These are phyloP conservation scores for Pharnaceum exiguum DNA, from an alignment of 148 eudicot genomes.

Conservation along the genomic window DNA sequence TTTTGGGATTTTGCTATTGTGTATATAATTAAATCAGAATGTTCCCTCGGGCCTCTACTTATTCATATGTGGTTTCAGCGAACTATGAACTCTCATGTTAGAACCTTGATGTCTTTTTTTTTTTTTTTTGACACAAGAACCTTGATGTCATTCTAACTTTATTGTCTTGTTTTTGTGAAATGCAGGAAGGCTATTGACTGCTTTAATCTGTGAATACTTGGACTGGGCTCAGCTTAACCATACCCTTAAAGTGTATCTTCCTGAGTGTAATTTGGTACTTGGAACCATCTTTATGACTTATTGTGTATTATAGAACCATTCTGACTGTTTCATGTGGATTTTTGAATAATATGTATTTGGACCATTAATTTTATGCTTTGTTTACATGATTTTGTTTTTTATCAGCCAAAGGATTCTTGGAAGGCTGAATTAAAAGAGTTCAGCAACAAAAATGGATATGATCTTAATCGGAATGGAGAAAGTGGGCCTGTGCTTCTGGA, in stretches of 20 bases:
- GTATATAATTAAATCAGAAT: too few relatives aligned
- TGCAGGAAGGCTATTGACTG: conserved; percentile 89
- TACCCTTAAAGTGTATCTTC: conserved; percentile 82
- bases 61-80: too few relatives aligned
- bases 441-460: conserved; percentile 85
- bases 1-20: too few relatives aligned
- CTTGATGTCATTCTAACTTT: not conserved
- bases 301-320: too few relatives aligned
- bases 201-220: conserved; percentile 88
- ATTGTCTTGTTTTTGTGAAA: conserved; percentile 10
- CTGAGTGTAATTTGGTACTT: conserved; percentile 89
- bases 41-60: too few relatives aligned
- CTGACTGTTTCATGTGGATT: too few relatives aligned
- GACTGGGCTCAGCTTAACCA: conserved; percentile 95
- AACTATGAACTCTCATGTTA: too few relatives aligned
- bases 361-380: not conserved
- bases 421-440: conserved; percentile 90
- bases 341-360: too few relatives aligned
- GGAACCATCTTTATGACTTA: not conserved
- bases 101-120: too few relatives aligned
- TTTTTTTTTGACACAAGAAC: too few relatives aligned
- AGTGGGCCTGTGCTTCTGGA: conserved; percentile 89
- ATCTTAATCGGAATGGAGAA: conserved; percentile 78
- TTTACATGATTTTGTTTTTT: conserved; percentile 4
- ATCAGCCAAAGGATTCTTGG: conserved; percentile 89